phyloP scores from a whole-genome alignment of 1,139 yeast species.

The Yamadazyma friedrichii region DNA sequence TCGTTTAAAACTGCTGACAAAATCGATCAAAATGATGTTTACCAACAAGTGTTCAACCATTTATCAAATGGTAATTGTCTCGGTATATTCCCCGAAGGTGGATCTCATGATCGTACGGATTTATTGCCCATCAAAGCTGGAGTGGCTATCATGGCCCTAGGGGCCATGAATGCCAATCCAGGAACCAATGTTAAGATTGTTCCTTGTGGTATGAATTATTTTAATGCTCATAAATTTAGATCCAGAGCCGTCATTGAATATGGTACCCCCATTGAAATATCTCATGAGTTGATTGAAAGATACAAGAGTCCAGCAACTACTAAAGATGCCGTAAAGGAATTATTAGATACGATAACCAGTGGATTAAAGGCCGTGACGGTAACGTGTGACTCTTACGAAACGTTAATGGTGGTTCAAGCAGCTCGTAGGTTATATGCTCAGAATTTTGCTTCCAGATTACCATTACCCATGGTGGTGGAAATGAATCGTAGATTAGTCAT shows the following conservation, averaged over 20 bases:
- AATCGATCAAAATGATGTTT: constrained; percentile 82
- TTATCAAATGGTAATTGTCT: constrained; percentile 76
- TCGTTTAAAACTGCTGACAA: constrained; percentile 72
- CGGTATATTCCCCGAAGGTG: constrained; percentile 97
- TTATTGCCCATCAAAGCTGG: constrained; percentile 46
- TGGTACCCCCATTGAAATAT: constrained; percentile 43
- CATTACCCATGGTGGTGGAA: constrained; percentile 82
- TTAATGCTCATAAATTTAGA: constrained; percentile 46
- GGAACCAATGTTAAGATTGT: constrained; percentile 34
- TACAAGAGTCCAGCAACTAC: constrained; percentile 51
- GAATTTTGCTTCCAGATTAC: constrained; percentile 63
- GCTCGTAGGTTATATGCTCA: constrained; percentile 88
- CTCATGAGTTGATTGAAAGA: constrained; percentile 25
- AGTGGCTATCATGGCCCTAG: constrained; percentile 50
- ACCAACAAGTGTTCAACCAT: constrained; percentile 78
- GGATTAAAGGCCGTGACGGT: constrained; percentile 89
- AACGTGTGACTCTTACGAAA: constrained; percentile 88
- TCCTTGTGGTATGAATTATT: constrained; percentile 49
- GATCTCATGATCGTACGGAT: constrained; percentile 42
- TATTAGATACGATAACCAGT: constrained; percentile 69
- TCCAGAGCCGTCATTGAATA: constrained; percentile 49
- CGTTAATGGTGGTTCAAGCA: constrained; percentile 90
- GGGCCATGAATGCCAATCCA: constrained; percentile 33
- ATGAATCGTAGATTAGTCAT: constrained; percentile 81
- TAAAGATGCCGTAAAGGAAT: constrained; percentile 70